Base-by-base conservation (phyloP, 2,329 filamentous ascomycete genomes). In the Cercospora sp. region DNA sequence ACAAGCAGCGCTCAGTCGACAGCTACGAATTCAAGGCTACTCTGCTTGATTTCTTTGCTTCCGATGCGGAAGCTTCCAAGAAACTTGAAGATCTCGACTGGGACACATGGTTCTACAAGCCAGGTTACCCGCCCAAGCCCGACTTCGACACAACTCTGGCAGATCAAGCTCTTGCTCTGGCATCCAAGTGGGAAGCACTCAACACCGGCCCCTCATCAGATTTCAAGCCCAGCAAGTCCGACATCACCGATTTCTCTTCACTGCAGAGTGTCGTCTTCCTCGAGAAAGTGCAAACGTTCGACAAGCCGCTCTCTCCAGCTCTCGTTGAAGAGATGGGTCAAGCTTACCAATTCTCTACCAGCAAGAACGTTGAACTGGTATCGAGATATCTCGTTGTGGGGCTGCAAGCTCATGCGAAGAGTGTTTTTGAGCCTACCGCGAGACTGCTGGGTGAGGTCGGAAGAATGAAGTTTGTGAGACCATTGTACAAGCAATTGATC, bases 401-500 rank as follows among this genome's bases (percentile, higher is more conserved):
- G 1, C 85, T 99, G 76, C 87, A 87, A 74, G 91, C 92, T 12
- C 87, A 89, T 66, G 91, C 93, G 74, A 80, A 85, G 62, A 86
- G 84, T 66, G 87, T 91, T 42, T 92, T 94, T 75, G 78, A 87
- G 68, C 89, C 90, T 1, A 88, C 92, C 0, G 89, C 90, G 1
- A 87, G 91, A 67, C 83, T 97, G 65, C 83, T 98, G 45, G 91
- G 92, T 33, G 85, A 86, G 63, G 93, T 97, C 26, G 95, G 95
- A 12, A 85, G 95, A 66, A 98, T 99, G 95, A 98, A 98, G 86
- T 98, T 94, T 80, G 94, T 98, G 68, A 85, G 94, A 59, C 93
- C 94, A 23, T 81, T 98, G 76, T 97, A 90, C 82, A 86, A 90
- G 69, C 86, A 88, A 60, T 82, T 99, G 73, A 90, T 90, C 75